phyloP scores from a whole-genome alignment of 2,329 filamentous ascomycete species.

The Colletotrichum tofieldiae region DNA sequence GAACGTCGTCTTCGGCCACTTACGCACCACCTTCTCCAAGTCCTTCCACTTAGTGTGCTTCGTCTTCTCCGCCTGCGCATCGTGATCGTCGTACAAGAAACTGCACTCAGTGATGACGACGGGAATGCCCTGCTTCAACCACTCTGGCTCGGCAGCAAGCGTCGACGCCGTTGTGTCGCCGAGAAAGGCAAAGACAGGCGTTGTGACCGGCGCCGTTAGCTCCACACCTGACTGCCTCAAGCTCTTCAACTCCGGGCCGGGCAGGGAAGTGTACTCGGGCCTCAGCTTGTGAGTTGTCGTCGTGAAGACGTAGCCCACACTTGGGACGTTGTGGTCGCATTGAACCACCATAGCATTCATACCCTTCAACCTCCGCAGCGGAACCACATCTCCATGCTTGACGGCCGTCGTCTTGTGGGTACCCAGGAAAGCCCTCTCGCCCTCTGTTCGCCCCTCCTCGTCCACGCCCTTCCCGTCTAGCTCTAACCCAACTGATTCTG shows the following conservation, averaged over 20 bases:
- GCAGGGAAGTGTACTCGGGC: constrained; percentile 54
- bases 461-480: constrained; percentile 42
- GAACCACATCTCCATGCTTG: constrained; percentile 53
- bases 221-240: constrained; percentile 56
- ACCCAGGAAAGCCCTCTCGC: constrained; percentile 49
- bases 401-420: constrained; percentile 60
- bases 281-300: constrained; percentile 57
- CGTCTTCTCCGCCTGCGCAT: constrained; percentile 60
- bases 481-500: constrained; percentile 40
- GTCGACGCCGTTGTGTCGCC: constrained; percentile 62
- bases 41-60: constrained; percentile 65
- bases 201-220: constrained; percentile 57
- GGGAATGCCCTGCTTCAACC: constrained; percentile 57
- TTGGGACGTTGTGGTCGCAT: constrained; percentile 65
- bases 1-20: constrained; percentile 61
- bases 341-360: constrained; percentile 60
- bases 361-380: constrained; percentile 53
- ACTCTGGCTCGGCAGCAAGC: constrained; percentile 57
- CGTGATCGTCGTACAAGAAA: constrained; percentile 61
- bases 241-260: constrained; percentile 55
- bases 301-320: constrained; percentile 63
- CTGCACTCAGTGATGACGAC: constrained; percentile 67
- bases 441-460: constrained; percentile 41
- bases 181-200: constrained; percentile 63
- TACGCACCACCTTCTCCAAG: constrained; percentile 60